Percentiles rank a stretch among this genome's conserved stretches.
These are phyloP conservation scores for Raffaelea deltoideospora DNA, from an alignment of 2,329 filamentous ascomycete species.

Conservation along the genomic window DNA sequence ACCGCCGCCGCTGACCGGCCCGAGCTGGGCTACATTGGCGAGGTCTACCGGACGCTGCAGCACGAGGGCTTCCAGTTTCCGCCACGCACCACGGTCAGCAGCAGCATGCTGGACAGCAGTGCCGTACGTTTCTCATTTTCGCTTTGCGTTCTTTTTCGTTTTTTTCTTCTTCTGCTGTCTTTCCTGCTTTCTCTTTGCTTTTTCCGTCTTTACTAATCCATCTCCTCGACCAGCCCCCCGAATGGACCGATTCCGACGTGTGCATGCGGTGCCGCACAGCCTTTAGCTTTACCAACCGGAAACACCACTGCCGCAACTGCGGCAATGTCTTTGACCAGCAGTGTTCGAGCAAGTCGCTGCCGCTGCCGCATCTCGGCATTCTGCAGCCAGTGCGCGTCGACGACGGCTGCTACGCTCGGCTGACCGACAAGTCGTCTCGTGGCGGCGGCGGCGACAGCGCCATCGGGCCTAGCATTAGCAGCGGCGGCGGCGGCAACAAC, in stretches of 20 bases:
- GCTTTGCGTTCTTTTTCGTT: too few species aligned
- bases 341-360: slow-evolving; percentile 78
- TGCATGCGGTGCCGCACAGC: slow-evolving; percentile 94
- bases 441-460: slow-evolving; percentile 15
- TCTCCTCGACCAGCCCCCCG: slow-evolving; percentile 53
- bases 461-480: slow-evolving; percentile 8
- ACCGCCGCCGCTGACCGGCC: slow-evolving; percentile 72
- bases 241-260: slow-evolving; percentile 96
- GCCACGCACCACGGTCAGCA: slow-evolving; percentile 72
- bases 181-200: neutral
- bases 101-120: slow-evolving; percentile 94
- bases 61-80: slow-evolving; percentile 81
- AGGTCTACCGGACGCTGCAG: slow-evolving; percentile 72
- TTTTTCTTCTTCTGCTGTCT: neutral
- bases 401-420: slow-evolving; percentile 83
- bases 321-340: slow-evolving; percentile 94
- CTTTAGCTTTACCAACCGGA: slow-evolving; percentile 96
- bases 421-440: slow-evolving; percentile 58
- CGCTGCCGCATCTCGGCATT: slow-evolving; percentile 86
- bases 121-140: slow-evolving; percentile 47
- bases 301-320: slow-evolving; percentile 96
- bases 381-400: slow-evolving; percentile 83
- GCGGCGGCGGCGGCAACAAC: slow-evolving; percentile 24
- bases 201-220: slow-evolving; percentile 2
- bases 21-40: slow-evolving; percentile 72